Evolutionary conservation across 139 green algal species (phyloP).

Genomic region (Eudorina sp.): DNA sequence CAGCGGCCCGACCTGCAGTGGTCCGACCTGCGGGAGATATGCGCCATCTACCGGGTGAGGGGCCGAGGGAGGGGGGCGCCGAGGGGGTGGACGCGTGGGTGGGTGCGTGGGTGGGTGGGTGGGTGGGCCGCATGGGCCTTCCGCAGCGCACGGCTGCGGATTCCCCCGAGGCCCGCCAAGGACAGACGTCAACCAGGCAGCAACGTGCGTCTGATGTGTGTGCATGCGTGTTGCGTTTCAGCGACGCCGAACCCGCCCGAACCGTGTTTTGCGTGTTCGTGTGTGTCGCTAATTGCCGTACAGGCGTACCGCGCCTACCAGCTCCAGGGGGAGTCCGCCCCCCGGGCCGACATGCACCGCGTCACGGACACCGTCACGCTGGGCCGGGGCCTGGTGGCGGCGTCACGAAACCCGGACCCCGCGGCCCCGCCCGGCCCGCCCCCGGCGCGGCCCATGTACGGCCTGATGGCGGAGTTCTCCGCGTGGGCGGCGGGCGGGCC

Average conservation of each 20-base stretch:
- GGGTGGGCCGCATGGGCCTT: no score
- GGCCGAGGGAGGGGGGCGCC: no score
- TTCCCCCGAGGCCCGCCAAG: no score
- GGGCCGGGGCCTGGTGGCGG: not conserved
- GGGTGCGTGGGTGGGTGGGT: no score
- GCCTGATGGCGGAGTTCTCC: conserved; percentile 35
- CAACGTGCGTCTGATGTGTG: no score
- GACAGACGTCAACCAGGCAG: no score
- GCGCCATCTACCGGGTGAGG: conserved; percentile 27
- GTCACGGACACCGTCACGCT: not conserved
- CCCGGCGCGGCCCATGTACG: conserved; percentile 2
- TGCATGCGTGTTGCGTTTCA: no score
- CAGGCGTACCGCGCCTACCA: conserved; percentile 42
- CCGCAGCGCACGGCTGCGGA: no score
- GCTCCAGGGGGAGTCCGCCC: conserved; percentile 16
- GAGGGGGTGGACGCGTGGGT: no score
- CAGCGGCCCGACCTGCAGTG: not conserved
- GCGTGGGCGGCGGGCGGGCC: conserved; percentile 20
- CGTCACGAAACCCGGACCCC: not conserved
- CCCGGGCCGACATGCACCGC: not conserved
- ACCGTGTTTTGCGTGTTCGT: no score
- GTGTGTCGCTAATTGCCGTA: no score
- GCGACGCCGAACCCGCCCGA: no score
- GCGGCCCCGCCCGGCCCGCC: not conserved
- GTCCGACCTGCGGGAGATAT: conserved; percentile 12